Base-by-base conservation (phyloP, 768 basidiomycete species). In the Coprinopsis marcescibilis region DNA sequence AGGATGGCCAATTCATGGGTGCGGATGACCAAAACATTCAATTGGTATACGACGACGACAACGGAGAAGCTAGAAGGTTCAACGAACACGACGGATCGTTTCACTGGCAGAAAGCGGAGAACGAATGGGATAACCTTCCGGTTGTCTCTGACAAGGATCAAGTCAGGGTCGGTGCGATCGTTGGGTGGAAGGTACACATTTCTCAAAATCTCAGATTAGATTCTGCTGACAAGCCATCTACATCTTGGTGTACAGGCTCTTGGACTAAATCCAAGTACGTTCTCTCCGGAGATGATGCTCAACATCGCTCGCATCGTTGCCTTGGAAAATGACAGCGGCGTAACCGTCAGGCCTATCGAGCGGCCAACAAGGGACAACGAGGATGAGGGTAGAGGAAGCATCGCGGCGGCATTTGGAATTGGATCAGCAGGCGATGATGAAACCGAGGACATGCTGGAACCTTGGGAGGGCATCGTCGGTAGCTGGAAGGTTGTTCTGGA, bases 201-300 rank as follows among this genome's bases (percentile, higher is more conserved):
- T 29, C 52, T n/a, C 7, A 2, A 1, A n/a, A 42, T 23, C 12
- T 38, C 41, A 19, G 15, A 20, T 21, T 33, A 2, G 4, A 7
- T 29, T 10, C 27, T n/a, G 12, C 35, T 5, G n/a, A 3, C 33
- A 15, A 25, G 23, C n/a, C 21, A 26, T 19, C 46, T 17, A 3
- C 1, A 24, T 12, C 15, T 19, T 17, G 29, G 24, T 23, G 5
- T n/a, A 23, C 53, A 86, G 84, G 73, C 61, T 4, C 71, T 87
- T 2, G 78, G 68, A 0, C 71, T 87, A 41, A 76, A 83, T 52
- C 77, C 77, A 0, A 57, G 55, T 4, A 84, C 82, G 3, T 73
- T 71, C 43, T 74, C 80, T 3, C 85, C 85, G 0, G 85, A 83
- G 51, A 58, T 73, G 11, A 54, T 84, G 46, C 56, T 83, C 15